phyloP scores from a whole-genome alignment of 2,329 filamentous ascomycete species.

The Cordyceps cateniannulata region DNA sequence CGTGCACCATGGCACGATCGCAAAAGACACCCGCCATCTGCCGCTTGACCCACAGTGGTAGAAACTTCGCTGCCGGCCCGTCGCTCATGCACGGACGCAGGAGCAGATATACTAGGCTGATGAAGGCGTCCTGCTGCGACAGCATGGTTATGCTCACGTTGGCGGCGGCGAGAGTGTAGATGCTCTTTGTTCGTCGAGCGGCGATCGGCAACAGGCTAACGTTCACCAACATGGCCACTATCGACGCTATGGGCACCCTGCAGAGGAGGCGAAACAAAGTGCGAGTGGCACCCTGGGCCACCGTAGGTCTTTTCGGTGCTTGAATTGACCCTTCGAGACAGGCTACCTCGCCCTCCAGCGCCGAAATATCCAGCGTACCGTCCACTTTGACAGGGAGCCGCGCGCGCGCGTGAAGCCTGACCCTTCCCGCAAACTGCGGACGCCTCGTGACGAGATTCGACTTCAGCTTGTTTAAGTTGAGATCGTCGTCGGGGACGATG shows the following conservation, averaged over 20 bases:
- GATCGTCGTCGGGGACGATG: too few species aligned
- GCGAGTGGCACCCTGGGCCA: too few species aligned
- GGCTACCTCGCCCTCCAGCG: background rate
- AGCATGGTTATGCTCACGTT: background rate
- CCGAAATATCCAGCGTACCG: background rate
- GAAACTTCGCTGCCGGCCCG: background rate
- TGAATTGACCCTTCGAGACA: background rate
- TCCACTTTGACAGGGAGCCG: too few species aligned
- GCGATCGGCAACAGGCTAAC: background rate
- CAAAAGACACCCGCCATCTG: background rate
- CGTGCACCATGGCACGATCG: background rate
- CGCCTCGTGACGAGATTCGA: too few species aligned
- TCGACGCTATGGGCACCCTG: too few species aligned
- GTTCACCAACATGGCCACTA: too few species aligned
- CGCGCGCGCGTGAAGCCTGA: too few species aligned
- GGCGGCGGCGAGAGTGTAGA: background rate
- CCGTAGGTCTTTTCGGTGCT: too few species aligned
- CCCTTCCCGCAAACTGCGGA: too few species aligned
- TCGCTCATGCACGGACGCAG: background rate
- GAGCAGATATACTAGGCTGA: background rate
- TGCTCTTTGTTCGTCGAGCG: background rate
- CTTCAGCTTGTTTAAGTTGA: too few species aligned
- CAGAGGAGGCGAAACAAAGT: too few species aligned
- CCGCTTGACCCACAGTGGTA: background rate
- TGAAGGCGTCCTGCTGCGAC: background rate